phyloP scores from a whole-genome alignment of 495 filamentous ascomycete species.

The Evansstolkia leycettana region DNA sequence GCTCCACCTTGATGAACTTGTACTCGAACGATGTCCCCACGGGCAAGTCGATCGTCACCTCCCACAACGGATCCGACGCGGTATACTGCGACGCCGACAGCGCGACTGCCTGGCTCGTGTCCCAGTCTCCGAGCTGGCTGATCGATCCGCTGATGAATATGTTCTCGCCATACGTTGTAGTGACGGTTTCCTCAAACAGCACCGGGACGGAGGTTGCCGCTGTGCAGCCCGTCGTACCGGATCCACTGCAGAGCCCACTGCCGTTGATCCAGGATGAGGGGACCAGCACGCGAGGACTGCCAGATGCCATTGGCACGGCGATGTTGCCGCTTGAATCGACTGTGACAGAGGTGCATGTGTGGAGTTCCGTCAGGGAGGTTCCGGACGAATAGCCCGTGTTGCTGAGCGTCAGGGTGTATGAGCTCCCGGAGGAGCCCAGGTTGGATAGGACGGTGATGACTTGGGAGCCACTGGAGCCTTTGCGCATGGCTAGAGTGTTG shows the following conservation, averaged over 20 bases:
- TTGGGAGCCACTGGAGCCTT: slow-evolving; percentile 42
- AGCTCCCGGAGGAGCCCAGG: slow-evolving; percentile 30
- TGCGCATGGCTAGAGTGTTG: slow-evolving; percentile 50
- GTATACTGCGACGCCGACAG: slow-evolving; percentile 42
- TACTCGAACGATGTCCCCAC: slow-evolving; percentile 44
- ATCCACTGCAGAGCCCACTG: too few relatives aligned
- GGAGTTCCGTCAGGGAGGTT: slow-evolving; percentile 27
- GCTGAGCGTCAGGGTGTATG: slow-evolving; percentile 34
- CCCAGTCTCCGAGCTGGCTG: slow-evolving; percentile 40
- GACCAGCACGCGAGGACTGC: too few relatives aligned
- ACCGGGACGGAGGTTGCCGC: too few relatives aligned
- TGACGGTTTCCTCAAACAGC: slow-evolving; percentile 36
- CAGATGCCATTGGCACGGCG: slow-evolving; percentile 26
- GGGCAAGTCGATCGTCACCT: slow-evolving; percentile 29
- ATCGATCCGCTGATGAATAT: slow-evolving; percentile 43
- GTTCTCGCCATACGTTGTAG: slow-evolving; percentile 36
- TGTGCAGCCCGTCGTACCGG: too few relatives aligned
- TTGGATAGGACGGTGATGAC: slow-evolving; percentile 53
- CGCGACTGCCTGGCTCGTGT: slow-evolving; percentile 29
- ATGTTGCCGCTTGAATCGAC: slow-evolving; percentile 21
- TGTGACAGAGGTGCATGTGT: slow-evolving; percentile 28
- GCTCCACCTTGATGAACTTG: slow-evolving; percentile 48
- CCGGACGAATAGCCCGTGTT: slow-evolving; percentile 25
- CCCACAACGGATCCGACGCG: slow-evolving; percentile 42
- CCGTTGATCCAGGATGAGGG: too few relatives aligned